Evolutionary conservation across 257 asterid species (phyloP).

Genomic region (Solanum tacnaense): DNA sequence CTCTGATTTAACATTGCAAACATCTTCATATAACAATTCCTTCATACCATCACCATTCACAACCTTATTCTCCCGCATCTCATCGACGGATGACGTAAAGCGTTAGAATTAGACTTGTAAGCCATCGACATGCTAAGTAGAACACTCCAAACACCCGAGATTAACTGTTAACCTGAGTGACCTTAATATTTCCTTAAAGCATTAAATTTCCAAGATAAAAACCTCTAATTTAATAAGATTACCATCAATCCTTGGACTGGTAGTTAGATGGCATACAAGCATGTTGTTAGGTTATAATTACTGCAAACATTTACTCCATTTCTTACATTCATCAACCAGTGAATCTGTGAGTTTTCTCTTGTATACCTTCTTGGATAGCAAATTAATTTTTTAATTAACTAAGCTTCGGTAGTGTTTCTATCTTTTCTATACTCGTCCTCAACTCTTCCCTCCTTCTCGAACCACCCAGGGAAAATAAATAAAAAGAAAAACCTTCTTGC

Average conservation of each 20-base stretch:
- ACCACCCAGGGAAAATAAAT: not conserved
- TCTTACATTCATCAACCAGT: not conserved
- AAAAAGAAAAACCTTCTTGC: not conserved
- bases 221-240: not conserved
- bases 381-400: not conserved
- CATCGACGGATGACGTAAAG: not conserved
- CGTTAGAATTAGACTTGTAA: not conserved
- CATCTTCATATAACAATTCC: not conserved
- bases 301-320: not conserved
- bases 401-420: not conserved
- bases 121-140: not conserved
- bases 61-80: not conserved
- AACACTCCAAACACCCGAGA: not conserved
- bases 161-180: not conserved
- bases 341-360: not conserved
- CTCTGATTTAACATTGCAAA: not conserved
- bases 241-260: not conserved
- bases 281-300: not conserved
- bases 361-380: not conserved
- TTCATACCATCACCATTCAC: not conserved
- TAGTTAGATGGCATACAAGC: not conserved
- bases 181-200: not conserved
- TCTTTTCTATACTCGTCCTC: not conserved
- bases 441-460: not conserved
- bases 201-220: not conserved